Base-by-base conservation (phyloP, 2,329 filamentous ascomycete genomes). In the Colletotrichum sp. region DNA sequence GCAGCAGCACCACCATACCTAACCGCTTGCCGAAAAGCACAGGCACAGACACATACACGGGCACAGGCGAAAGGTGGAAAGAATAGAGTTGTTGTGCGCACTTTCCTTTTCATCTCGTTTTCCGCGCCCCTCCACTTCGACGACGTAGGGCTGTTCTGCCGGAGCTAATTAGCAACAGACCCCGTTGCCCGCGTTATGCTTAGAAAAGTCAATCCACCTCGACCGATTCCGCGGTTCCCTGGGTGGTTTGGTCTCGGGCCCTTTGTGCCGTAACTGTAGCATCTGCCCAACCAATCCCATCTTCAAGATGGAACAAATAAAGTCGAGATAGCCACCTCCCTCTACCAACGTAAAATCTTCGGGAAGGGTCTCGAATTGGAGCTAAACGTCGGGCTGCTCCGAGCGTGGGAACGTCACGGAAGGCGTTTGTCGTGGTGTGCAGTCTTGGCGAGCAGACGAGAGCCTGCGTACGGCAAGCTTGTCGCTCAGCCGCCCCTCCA, bases 401-500 rank as follows among this genome's bases (percentile, higher is more conserved):
- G 30, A 68, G 30, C 21, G 30, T 24, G 65, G 48, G 14, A 68
- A 58, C 48, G 30, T 30, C 48, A 59, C 52, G 32, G 65, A 59
- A 68, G 48, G 34, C 7, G 26, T 32, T 26, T 28, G 28, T 21
- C 43, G 34, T 9, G 34, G 36, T 3, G 36, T 64, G 34, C 10
- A 28, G 32, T 26, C 14, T 16, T 64, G 10, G 61, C 36, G 3
- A 58, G n/a, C 4, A 64, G 34, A n/a, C 5, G 18, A n/a, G 4
- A 21, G 43, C 43, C 43, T 5, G 10, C 10, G n/a, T 52, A 2
- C 4, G 10, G 43, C n/a, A 52, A 21, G n/a, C n/a, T 52, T 52
- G 43, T 52, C 43, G 43, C 43, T 74, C 71, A 76, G 38, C 62
- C 71, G 61, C 74, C 71, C 66, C 58, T 77, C 77, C 77, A 78